Evolutionary conservation across 257 asterid genomes (phyloP).

Genomic region (Petrea volubilis): DNA sequence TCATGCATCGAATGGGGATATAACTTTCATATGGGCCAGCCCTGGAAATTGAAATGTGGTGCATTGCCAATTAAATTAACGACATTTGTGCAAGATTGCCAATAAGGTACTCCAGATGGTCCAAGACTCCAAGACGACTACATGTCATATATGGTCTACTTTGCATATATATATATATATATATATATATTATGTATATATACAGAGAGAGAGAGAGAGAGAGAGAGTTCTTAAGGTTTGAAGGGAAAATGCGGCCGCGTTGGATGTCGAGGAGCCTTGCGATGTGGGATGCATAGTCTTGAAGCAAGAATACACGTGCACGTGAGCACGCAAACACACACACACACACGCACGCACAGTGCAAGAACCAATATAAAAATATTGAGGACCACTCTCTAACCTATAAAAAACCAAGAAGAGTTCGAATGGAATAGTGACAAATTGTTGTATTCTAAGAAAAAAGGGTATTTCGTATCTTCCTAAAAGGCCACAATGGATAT

Average conservation of each 20-base stretch:
- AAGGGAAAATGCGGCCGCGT: slow-evolving; percentile 30
- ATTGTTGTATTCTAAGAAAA: slow-evolving; percentile 19
- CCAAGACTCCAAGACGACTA: too few relatives aligned
- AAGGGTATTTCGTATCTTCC: neutral
- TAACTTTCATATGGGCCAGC: too few relatives aligned
- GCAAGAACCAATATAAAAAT: slow-evolving; percentile 20
- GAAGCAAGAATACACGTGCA: slow-evolving; percentile 45
- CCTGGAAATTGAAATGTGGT: neutral
- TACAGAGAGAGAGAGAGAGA: too few relatives aligned
- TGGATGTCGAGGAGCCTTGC: slow-evolving; percentile 26
- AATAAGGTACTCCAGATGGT: too few relatives aligned
- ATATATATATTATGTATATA: too few relatives aligned
- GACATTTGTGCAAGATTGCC: neutral
- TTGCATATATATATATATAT: too few relatives aligned
- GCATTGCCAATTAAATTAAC: too few relatives aligned
- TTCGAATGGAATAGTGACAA: slow-evolving; percentile 22
- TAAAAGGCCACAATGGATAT: neutral
- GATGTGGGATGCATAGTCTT: slow-evolving; percentile 41
- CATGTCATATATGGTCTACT: too few relatives aligned
- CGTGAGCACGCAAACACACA: slow-evolving; percentile 38
- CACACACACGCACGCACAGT: neutral
- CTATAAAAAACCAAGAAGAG: slow-evolving; percentile 31
- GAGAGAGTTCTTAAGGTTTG: too few relatives aligned
- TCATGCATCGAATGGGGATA: neutral
- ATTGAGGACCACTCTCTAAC: slow-evolving; percentile 35